Percentiles rank a stretch among this genome's conserved stretches.
Conservation (phyloP, 805 yeast species). For the Candida adriatica region DNA sequence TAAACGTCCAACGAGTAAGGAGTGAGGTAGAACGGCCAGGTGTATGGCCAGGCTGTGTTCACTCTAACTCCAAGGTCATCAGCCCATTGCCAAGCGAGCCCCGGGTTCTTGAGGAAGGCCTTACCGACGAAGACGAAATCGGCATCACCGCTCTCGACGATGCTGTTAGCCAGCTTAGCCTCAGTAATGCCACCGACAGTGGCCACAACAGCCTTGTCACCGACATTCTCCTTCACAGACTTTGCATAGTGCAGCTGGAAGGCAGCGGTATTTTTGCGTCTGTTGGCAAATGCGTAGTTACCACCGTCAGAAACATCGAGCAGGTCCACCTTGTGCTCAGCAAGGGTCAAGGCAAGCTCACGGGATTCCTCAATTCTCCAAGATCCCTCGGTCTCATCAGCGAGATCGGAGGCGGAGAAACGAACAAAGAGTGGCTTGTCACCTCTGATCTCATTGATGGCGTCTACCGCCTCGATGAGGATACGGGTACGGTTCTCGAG, state of each 20-base stretch:
- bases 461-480: constrained; percentile 40
- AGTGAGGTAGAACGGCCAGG: constrained; percentile 25
- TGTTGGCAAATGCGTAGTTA: constrained; percentile 26
- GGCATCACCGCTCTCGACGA: constrained; percentile 35
- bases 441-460: constrained; percentile 45
- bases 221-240: constrained; percentile 37
- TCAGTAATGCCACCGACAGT: constrained; percentile 39
- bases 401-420: constrained; percentile 15
- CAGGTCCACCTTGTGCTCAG: constrained; percentile 40
- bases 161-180: constrained; percentile 31
- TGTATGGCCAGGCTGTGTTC: constrained; percentile 30
- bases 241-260: constrained; percentile 34
- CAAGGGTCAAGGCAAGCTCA: constrained; percentile 32
- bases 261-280: constrained; percentile 22
- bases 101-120: constrained; percentile 41
- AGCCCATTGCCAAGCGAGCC: constrained; percentile 45
- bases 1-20: constrained; percentile 3
- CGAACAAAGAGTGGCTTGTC: constrained; percentile 36
- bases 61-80: constrained; percentile 37
- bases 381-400: constrained; percentile 13
- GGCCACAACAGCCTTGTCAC: constrained; percentile 35
- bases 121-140: constrained; percentile 44
- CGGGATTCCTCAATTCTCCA: constrained; percentile 18
- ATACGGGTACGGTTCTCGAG: constrained; percentile 51
- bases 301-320: constrained; percentile 54